phyloP scores from a whole-genome alignment of 1,139 yeast genomes.

The Pichia sp. region DNA sequence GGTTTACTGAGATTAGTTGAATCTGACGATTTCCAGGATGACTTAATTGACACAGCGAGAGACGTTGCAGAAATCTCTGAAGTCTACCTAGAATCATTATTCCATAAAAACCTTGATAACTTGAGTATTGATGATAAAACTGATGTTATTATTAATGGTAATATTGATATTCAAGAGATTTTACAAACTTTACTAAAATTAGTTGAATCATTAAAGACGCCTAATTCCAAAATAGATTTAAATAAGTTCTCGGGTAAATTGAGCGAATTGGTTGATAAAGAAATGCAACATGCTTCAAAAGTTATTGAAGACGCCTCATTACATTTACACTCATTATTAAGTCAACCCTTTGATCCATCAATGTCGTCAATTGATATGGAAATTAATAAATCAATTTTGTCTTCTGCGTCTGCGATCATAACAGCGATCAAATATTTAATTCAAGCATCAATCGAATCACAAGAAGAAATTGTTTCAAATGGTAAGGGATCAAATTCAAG shows the following conservation, averaged over 20 bases:
- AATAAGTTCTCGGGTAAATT: slow-evolving; percentile 35
- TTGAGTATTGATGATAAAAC: slow-evolving; percentile 57
- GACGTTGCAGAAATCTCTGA: slow-evolving; percentile 58
- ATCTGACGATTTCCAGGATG: slow-evolving; percentile 46
- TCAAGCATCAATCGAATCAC: slow-evolving; percentile 74
- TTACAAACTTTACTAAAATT: slow-evolving; percentile 53
- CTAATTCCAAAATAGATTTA: slow-evolving; percentile 30
- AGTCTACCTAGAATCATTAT: slow-evolving; percentile 53
- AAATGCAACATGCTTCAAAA: slow-evolving; percentile 64
- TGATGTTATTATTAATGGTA: slow-evolving; percentile 70
- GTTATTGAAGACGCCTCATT: slow-evolving; percentile 63
- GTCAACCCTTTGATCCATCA: slow-evolving; percentile 44
- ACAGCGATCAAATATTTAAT: slow-evolving; percentile 71
- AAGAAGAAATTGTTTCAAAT: slow-evolving; percentile 69
- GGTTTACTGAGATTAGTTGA: slow-evolving; percentile 53
- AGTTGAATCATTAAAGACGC: slow-evolving; percentile 50
- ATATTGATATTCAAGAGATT: slow-evolving; percentile 64
- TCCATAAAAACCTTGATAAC: slow-evolving; percentile 44
- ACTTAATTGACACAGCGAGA: slow-evolving; percentile 43
- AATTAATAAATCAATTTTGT: slow-evolving; percentile 69
- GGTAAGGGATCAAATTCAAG: slow-evolving; percentile 63
- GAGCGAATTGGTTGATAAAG: slow-evolving; percentile 65
- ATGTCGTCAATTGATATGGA: slow-evolving; percentile 57
- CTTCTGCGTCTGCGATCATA: slow-evolving; percentile 78
- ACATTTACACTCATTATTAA: slow-evolving; percentile 49